phyloP scores from a whole-genome alignment of 2,329 filamentous ascomycete species.

The Erysiphe neolycopersici region DNA sequence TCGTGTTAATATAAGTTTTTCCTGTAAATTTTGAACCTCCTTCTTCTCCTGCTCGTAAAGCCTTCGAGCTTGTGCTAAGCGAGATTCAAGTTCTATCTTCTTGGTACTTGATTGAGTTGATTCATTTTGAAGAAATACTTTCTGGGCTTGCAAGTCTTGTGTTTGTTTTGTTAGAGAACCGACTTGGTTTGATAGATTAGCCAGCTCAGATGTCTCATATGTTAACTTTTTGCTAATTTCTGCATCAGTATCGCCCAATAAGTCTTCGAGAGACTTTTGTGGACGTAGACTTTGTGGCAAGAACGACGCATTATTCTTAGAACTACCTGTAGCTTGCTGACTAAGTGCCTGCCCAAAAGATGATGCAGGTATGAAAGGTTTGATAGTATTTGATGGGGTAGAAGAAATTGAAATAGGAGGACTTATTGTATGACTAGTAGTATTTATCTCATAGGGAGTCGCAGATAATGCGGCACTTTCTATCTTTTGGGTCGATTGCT shows the following conservation, averaged over 20 bases:
- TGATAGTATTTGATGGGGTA: slow-evolving; percentile 26
- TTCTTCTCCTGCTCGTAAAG: slow-evolving; percentile 88
- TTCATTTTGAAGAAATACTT: slow-evolving; percentile 52
- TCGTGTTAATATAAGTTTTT: slow-evolving; percentile 48
- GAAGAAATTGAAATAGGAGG: slow-evolving; percentile 10
- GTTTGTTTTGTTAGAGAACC: slow-evolving; percentile 77
- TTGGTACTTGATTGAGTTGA: slow-evolving; percentile 58
- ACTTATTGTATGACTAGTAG: background rate
- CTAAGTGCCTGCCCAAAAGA: slow-evolving; percentile 69
- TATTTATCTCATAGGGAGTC: slow-evolving; percentile 12
- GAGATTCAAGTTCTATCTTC: slow-evolving; percentile 78
- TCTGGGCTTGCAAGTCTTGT: slow-evolving; percentile 72
- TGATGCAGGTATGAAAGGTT: slow-evolving; percentile 77
- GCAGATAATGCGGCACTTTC: slow-evolving; percentile 37
- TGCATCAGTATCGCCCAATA: slow-evolving; percentile 72
- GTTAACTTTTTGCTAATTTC: slow-evolving; percentile 73
- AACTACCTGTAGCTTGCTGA: slow-evolving; percentile 41
- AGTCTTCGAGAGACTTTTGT: slow-evolving; percentile 39
- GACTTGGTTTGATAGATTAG: slow-evolving; percentile 89
- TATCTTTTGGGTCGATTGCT: slow-evolving; percentile 38
- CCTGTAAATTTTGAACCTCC: slow-evolving; percentile 60
- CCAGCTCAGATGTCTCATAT: slow-evolving; percentile 71
- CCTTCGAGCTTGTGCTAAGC: slow-evolving; percentile 59
- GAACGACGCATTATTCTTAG: slow-evolving; percentile 15
- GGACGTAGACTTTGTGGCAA: slow-evolving; percentile 14